phyloP scores from a whole-genome alignment of 1,284 basidiomycete species.

The Trichosporon coremiiforme region DNA sequence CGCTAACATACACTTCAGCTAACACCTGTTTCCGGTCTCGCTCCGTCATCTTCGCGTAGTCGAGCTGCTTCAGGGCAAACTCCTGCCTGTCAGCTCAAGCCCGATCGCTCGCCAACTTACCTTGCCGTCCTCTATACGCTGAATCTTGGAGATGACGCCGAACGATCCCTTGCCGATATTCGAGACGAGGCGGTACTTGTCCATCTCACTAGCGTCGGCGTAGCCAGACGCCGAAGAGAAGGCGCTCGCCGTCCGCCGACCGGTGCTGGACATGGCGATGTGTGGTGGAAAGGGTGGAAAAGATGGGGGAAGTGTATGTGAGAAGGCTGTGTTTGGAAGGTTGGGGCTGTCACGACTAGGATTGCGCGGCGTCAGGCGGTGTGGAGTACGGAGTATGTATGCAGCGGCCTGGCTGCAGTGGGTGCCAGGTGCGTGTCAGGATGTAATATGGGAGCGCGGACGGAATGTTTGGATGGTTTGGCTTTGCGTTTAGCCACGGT shows the following conservation, averaged over 20 bases:
- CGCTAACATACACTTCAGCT: constrained; percentile 85
- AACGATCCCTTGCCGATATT: constrained; percentile 97
- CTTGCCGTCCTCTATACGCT: constrained; percentile 77
- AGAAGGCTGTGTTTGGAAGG: constrained; percentile 9
- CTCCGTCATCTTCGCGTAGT: constrained; percentile 92
- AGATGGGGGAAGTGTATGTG: neutral
- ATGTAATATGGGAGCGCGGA: constrained; percentile 7
- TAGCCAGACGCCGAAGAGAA: constrained; percentile 34
- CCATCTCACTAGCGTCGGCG: constrained; percentile 60
- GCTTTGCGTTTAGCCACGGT: constrained; percentile 1
- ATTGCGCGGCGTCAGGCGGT: neutral
- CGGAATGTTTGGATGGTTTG: constrained; percentile 7
- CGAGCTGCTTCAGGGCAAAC: constrained; percentile 91
- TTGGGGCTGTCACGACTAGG: neutral
- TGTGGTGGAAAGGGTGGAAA: constrained; percentile 20
- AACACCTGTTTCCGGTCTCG: constrained; percentile 92
- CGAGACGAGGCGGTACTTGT: constrained; percentile 81
- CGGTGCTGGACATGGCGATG: constrained; percentile 18
- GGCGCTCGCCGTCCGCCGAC: constrained; percentile 17
- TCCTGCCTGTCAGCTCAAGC: constrained; percentile 59
- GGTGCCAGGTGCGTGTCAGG: neutral
- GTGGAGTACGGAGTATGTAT: constrained; percentile 13
- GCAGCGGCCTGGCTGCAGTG: constrained; percentile 1
- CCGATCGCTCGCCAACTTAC: constrained; percentile 58
- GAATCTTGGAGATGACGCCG: constrained; percentile 91